Evolutionary conservation across 139 green algal species (phyloP), one percentile per base, ranked within the genome.

Genomic region (Coccomyxa sp.): DNA sequence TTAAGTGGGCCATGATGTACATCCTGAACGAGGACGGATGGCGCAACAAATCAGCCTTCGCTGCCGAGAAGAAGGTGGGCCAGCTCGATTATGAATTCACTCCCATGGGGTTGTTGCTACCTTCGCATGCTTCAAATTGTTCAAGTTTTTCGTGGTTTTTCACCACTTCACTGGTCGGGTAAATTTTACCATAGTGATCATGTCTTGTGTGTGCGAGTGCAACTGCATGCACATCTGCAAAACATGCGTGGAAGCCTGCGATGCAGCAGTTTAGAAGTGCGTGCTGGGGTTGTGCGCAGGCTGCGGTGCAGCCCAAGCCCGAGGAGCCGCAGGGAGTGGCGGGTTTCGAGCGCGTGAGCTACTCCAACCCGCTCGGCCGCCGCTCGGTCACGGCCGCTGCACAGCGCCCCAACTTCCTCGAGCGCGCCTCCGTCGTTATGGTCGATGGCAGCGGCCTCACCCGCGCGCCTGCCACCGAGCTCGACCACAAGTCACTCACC

Each of bases 1-100:
- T 95, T 85, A 95, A 96, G 87, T 96, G 91, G 91, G 59, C 80
- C 4, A 86, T 96, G 82, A 88, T 87, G 78, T 96, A 89, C 85
- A 60, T 88, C 3, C 80, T 95, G 32, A 94, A 96, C 74, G 92
- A 95, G 85, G 92, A 96, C 38, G 92, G 93, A 81, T 88, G 94
- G 81, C 90, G 93, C 80, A 67, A 87, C 76, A n/a, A 71, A 9
- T 28, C 18, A 9, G 63, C 63, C 63, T 25, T 28, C 21, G 10
- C 18, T 21, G 63, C 18, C 18, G 63, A 21, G 18, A 71, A 71
- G 63, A 21, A 25, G 63, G 63, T 71, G 63, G 18, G 18, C 10
- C 63, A 11, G 63, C 4, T 21, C 63, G 3, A 51, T 7, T 51
- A 51, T 51, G 38, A 51, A 11, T 51, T 51, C 38, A 51, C 38